phyloP scores from a whole-genome alignment of 2,329 filamentous ascomycete genomes.

The Akanthomyces lecanii region DNA sequence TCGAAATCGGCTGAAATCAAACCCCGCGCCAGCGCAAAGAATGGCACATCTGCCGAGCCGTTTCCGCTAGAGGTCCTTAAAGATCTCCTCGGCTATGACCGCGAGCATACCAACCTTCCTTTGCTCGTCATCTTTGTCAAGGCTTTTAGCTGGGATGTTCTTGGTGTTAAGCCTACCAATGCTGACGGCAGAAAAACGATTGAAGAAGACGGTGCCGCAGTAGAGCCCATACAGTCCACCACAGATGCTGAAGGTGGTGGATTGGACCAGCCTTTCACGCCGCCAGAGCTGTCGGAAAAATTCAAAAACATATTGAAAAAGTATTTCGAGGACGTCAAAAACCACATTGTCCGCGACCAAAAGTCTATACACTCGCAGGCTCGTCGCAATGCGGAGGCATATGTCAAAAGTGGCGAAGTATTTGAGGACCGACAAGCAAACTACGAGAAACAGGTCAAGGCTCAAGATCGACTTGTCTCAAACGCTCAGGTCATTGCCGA shows the following conservation, averaged over 20 bases:
- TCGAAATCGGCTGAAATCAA: conserved; percentile 60
- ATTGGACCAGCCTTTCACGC: conserved; percentile 68
- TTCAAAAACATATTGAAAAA: conserved; percentile 81
- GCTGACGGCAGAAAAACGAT: conserved; percentile 79
- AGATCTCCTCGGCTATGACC: conserved; percentile 88
- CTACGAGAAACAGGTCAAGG: conserved; percentile 89
- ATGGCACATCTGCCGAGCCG: conserved; percentile 71
- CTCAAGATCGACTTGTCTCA: conserved; percentile 81
- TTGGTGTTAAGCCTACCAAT: conserved; percentile 69
- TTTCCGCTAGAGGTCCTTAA: conserved; percentile 98
- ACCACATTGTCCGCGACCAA: conserved; percentile 84
- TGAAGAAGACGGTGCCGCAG: conserved; percentile 47
- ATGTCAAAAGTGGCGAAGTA: conserved; percentile 96
- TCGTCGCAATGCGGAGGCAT: conserved; percentile 93
- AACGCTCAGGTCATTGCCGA: conserved; percentile 92
- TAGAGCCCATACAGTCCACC: background rate
- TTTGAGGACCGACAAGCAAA: conserved; percentile 96
- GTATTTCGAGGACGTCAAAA: conserved; percentile 91
- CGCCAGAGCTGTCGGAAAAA: conserved; percentile 73
- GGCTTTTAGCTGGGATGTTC: conserved; percentile 90
- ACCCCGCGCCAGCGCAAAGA: conserved; percentile 52
- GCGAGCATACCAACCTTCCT: conserved; percentile 86
- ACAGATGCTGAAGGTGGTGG: conserved; percentile 40
- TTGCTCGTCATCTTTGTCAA: conserved; percentile 94
- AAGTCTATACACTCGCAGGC: conserved; percentile 82